Base-by-base conservation (phyloP, 2,329 filamentous ascomycete species). In the Pestalotiopsis sp. region DNA sequence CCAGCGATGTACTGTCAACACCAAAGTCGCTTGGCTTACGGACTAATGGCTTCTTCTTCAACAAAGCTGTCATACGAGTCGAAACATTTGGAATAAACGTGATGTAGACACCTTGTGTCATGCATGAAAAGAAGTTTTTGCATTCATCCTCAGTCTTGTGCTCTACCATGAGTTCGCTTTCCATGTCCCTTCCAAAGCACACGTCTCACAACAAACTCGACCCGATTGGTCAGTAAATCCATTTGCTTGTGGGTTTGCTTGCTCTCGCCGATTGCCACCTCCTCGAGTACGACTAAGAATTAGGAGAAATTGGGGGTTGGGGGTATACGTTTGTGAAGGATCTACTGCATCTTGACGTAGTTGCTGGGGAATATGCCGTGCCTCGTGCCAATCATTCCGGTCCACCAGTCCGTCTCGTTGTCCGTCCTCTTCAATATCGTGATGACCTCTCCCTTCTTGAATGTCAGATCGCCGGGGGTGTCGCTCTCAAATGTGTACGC, bases 391-490 rank as follows among this genome's bases (percentile, higher is more conserved):
- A 98, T 91, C 81, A 92, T 91, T 31, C 96, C 96, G 20, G 95
- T 98, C 96, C 95, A 98, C 95, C 95, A 98, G 80, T 98, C 95
- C 68, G 94, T 95, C 69, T 93, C 92, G 74, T 92, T 98, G 4
- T 98, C 93, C 4, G 95, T 98, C 81, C 93, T 92, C 85, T 99
- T 98, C 68, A 97, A 80, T 68, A 99, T 94, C 1, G 94, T 98
- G 73, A 99, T 98, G 68, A 98, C 81, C 38, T 99, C 96, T 23
- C 96, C 96, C 86, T 99, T 99, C 84, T 97, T 97, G 83, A 99
- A 99, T 0, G 92, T 93, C 68, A 98, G 80, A 79, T 99, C 95
- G 4, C 95, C 95, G 0, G 94, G 90, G 80, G 98, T 95, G 76
- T 97, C 95, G 0, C 94, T 91, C 71, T 98, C 95, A 78, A 99